Base-by-base conservation (phyloP, 2,329 filamentous ascomycete species). In the Penicillium sp. region DNA sequence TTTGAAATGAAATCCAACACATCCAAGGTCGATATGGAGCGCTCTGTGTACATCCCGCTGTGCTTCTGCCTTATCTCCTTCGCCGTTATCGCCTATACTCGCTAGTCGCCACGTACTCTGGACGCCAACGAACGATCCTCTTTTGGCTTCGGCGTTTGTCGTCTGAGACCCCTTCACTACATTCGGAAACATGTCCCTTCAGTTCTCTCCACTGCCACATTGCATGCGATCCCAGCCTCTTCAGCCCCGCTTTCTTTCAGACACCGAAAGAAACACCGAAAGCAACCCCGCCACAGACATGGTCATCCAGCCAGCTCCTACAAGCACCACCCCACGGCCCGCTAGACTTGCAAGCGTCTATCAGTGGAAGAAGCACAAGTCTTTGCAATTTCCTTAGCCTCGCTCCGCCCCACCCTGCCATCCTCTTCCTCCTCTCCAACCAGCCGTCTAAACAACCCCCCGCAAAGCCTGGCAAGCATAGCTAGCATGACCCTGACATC, bases 51-150 rank as follows among this genome's bases (percentile, higher is more conserved):
- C 44, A 71, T 72, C 32, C 69, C 70, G 14, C 63, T 72, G 24
- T 72, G 70, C 55, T 70, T 72, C 63, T 72, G 70, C 55, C 60
- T 72, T 47, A 65, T 72, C 56, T 72, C 70, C 32, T 72, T 72
- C 55, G 70, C 69, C n/a, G 70, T 72, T 48, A 67, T 72, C 61
- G 62, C 68, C 55, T 72, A 70, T 55, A 54, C 65, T 62, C 67
- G 71, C 60, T 72, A 60, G 62, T 21, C 4, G 13, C 14, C n/a
- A 29, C 44, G 50, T 43, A 48, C 45, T 39, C 31, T 10, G 22
- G 39, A 31, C 22, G 14, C 47, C 29, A 38, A 38, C 43, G 39
- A 38, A 42, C 22, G 31, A 39, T 38, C 51, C 32, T 29, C 8
- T 43, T 8, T 14, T 36, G 46, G n/a, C n/a, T 9, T 18, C 45